Evolutionary conservation across 2,329 filamentous ascomycete genomes (phyloP).

Genomic region (Aspergillus costaricaensis): DNA sequence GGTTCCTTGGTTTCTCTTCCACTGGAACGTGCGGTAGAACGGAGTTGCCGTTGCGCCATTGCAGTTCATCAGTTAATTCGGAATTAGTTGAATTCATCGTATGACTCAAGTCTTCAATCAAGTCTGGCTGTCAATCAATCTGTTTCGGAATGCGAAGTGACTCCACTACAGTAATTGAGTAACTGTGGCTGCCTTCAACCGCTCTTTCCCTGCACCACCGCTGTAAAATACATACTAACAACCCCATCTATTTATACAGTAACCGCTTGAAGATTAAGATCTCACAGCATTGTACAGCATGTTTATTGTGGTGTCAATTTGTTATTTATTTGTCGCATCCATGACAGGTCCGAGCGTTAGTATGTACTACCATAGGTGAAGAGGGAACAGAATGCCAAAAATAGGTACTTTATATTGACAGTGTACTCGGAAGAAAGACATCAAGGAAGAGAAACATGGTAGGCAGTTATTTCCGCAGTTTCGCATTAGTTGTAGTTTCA

Average conservation of each 20-base stretch:
- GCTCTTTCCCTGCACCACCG: neutral
- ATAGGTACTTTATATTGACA: neutral
- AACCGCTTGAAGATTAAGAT: neutral
- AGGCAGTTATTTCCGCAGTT: too few species aligned
- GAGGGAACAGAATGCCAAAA: neutral
- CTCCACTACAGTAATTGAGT: constrained; percentile 8
- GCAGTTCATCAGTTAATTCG: too few species aligned
- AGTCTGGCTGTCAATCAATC: neutral
- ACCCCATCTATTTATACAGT: too few species aligned
- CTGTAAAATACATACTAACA: neutral
- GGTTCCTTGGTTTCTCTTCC: neutral
- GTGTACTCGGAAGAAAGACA: neutral
- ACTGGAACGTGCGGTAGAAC: neutral
- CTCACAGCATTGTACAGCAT: neutral
- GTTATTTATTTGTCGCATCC: neutral
- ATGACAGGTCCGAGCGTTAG: neutral
- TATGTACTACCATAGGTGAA: neutral
- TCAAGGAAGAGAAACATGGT: neutral
- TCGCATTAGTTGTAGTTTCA: neutral
- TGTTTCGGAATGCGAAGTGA: neutral
- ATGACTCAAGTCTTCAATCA: neutral
- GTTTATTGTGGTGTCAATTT: neutral
- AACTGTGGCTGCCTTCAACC: constrained; percentile 5
- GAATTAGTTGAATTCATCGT: neutral
- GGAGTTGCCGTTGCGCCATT: too few species aligned